Base-by-base conservation (phyloP, 2,329 filamentous ascomycete species). In the Dichotomopilus funicola region DNA sequence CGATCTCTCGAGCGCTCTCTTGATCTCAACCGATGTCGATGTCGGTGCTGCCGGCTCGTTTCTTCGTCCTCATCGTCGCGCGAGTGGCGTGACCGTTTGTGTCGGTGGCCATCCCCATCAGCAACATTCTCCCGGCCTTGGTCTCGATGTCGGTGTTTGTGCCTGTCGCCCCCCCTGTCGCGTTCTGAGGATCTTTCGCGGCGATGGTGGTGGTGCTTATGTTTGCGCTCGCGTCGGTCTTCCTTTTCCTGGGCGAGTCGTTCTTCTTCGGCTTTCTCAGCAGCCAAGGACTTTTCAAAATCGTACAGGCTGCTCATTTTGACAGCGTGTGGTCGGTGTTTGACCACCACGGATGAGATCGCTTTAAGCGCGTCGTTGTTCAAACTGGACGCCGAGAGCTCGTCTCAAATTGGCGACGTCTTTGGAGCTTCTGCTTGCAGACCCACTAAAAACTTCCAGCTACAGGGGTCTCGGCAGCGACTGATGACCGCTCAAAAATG, bases 11-110 rank as follows among this genome's bases (percentile, higher is more conserved):
- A 61, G 10, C 65, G 61, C 36, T 67, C 65, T 8, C 60, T 56
- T 53, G 76, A 75, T 42, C 71, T 71, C 47, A 75, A 71, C 60
- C 80, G 78, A 42, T 78, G 69, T 55, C 78, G 73, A 38, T 77
- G 64, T n/a, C 62, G 57, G 40, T 62, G 60, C 6, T 27, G 19
- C 19, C 19, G 19, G 19, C 60, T 56, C 11, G 63, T 57, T 7
- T 61, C 55, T 12, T 62, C 58, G 36, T 59, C 70, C 6, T 73
- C 74, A 50, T 82, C 78, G 49, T 82, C 75, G 54, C 67, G 73
- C 0, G 77, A 76, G 63, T 80, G 77, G 19, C 82, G 77, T 40
- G 81, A 83, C 56, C 86, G 79, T 66, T 90, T 90, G 64, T 84
- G 78, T 48, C 81, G 73, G 64, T 84, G 85, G 7, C 73, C 69